Evolutionary conservation across 441 rosid genomes (phyloP).

Genomic region (Gossypium aridum): DNA sequence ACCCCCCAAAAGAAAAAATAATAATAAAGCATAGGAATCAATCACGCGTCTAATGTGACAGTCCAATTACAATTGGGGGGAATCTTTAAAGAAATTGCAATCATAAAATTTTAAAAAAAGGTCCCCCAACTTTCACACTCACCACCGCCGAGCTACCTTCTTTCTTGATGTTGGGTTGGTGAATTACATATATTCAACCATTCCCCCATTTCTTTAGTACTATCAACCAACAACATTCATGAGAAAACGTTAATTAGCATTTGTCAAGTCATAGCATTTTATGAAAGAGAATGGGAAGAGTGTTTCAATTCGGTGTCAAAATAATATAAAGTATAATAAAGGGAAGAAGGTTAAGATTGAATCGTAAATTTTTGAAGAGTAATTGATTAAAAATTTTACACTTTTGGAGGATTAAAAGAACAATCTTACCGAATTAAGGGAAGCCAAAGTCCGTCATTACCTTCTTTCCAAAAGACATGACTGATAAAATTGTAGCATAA

Average conservation of each 20-base stretch:
- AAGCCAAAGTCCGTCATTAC: no score
- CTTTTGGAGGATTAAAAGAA: no score
- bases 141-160: background rate
- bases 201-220: background rate
- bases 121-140: background rate
- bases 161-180: background rate
- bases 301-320: no score
- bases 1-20: accelerated
- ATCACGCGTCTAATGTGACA: constrained; percentile 2
- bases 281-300: no score
- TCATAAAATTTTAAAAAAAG: background rate
- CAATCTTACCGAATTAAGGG: no score
- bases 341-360: no score
- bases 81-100: background rate
- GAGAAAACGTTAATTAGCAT: background rate
- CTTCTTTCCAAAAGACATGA: no score
- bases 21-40: background rate
- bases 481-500: no score
- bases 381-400: no score
- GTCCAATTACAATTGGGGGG: background rate
- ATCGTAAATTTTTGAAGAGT: no score
- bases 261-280: background rate
- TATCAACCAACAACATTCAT: background rate
- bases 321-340: no score
- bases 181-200: background rate